A percentile compares a stretch with the other conserved stretches of the same genome.
Evolutionary conservation across 164 flowering plant genomes (phyloP).

Genomic region (Liquidambar formosana): DNA sequence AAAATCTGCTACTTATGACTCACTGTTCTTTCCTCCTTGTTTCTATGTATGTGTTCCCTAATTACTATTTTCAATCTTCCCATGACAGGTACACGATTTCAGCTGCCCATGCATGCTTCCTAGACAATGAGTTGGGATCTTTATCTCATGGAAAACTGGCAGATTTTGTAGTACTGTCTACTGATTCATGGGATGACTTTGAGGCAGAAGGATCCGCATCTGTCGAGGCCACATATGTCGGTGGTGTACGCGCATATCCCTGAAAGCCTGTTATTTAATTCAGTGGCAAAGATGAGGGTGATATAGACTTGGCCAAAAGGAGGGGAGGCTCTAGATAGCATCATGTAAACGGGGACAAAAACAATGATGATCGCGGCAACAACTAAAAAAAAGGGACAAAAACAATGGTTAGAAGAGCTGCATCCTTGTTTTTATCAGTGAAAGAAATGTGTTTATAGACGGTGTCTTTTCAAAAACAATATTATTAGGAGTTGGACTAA

Average conservation of each 20-base stretch:
- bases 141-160: conserved; percentile 84
- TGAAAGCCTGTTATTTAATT: conserved; percentile 7
- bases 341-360: too few species aligned
- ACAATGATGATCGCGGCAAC: too few species aligned
- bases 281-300: too few species aligned
- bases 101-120: conserved; percentile 85
- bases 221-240: conserved; percentile 76
- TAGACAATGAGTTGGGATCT: conserved; percentile 77
- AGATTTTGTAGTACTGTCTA: conserved; percentile 78
- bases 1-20: not conserved
- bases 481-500: too few species aligned
- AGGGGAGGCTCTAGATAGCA: too few species aligned
- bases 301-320: too few species aligned
- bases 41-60: not conserved
- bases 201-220: conserved; percentile 51
- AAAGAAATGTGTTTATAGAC: too few species aligned
- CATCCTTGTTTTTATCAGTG: too few species aligned
- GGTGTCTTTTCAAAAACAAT: too few species aligned
- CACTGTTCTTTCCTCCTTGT: not conserved
- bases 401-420: too few species aligned
- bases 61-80: not conserved
- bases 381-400: too few species aligned
- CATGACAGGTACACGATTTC: conserved; percentile 76
- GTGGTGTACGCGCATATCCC: conserved; percentile 65
- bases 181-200: conserved; percentile 66